phyloP scores from a whole-genome alignment of 495 filamentous ascomycete species.

The Glonium stellatum region DNA sequence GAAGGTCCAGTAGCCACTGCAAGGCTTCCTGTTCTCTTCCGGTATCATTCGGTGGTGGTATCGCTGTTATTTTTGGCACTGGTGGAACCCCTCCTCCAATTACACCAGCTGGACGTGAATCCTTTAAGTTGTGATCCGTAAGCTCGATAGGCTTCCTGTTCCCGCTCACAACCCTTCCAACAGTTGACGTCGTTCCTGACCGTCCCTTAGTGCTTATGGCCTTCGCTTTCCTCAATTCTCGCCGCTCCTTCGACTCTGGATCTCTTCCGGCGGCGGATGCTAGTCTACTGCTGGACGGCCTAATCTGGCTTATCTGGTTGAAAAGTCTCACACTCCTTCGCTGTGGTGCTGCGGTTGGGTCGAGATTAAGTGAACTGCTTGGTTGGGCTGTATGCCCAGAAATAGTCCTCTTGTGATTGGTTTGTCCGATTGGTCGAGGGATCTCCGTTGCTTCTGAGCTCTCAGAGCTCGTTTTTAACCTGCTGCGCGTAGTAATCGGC shows the following conservation, averaged over 20 bases:
- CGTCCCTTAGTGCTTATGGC: conserved; percentile 55
- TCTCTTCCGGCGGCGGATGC: conserved; percentile 41
- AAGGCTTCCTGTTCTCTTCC: conserved; percentile 61
- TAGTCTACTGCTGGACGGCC: conserved; percentile 53
- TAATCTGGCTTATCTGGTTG: conserved; percentile 50
- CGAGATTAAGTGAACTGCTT: conserved; percentile 1
- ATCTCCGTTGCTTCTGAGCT: conserved; percentile 47
- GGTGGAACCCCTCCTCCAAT: conserved; percentile 4
- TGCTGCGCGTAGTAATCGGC: conserved; percentile 41
- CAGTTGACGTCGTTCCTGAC: conserved; percentile 50
- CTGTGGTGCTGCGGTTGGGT: conserved; percentile 56
- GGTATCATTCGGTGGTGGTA: conserved; percentile 16
- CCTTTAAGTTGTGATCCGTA: conserved; percentile 61
- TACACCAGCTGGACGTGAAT: conserved; percentile 32
- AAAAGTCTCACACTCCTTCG: conserved; percentile 75
- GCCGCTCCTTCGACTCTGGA: conserved; percentile 48
- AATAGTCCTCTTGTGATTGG: conserved; percentile 74
- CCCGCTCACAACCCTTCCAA: conserved; percentile 80
- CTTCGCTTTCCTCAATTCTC: conserved; percentile 73
- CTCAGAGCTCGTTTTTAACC: conserved; percentile 29
- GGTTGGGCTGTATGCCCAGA: conserved; percentile 70
- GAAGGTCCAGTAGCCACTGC: conserved; percentile 67
- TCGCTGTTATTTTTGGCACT: conserved; percentile 16
- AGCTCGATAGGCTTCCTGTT: conserved; percentile 65
- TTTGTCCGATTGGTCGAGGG: conserved; percentile 38